A percentile compares a stretch with the other conserved stretches of the same genome.
Conservation (phyloP, 441 rosid species). For the Codiaeum variegatum region DNA sequence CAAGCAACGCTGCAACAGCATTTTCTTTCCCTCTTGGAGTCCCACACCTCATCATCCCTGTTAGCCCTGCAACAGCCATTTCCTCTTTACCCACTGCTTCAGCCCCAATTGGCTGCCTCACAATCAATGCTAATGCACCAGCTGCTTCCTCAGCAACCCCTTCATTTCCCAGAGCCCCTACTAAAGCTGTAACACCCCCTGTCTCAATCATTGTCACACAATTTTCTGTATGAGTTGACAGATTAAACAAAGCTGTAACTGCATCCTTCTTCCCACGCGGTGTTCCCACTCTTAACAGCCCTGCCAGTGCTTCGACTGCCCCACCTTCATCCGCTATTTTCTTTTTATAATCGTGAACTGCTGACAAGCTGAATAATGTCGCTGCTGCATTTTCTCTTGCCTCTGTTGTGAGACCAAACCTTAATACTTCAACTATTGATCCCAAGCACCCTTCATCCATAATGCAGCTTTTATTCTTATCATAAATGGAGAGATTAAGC, state of each 20-base stretch:
- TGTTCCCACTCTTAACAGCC: slow-evolving; percentile 62
- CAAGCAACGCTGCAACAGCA: slow-evolving; percentile 93
- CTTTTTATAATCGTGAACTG: slow-evolving; percentile 87
- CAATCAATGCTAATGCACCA: slow-evolving; percentile 75
- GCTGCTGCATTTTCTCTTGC: slow-evolving; percentile 94
- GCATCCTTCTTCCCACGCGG: slow-evolving; percentile 90
- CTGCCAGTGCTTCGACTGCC: slow-evolving; percentile 70
- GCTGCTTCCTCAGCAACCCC: slow-evolving; percentile 90
- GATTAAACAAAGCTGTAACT: slow-evolving; percentile 79
- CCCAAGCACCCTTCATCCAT: slow-evolving; percentile 80
- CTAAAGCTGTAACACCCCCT: slow-evolving; percentile 67
- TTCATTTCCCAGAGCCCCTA: slow-evolving; percentile 60
- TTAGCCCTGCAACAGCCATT: slow-evolving; percentile 53
- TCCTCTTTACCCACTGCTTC: slow-evolving; percentile 73
- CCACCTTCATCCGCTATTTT: slow-evolving; percentile 60
- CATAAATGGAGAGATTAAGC: slow-evolving; percentile 81
- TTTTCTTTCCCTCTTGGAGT: slow-evolving; percentile 90
- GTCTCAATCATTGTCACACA: slow-evolving; percentile 70
- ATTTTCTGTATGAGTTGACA: slow-evolving; percentile 80
- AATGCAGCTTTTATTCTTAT: slow-evolving; percentile 71
- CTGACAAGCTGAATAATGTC: slow-evolving; percentile 80
- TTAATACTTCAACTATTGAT: slow-evolving; percentile 65
- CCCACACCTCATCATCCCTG: slow-evolving; percentile 83
- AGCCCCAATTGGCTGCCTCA: slow-evolving; percentile 72
- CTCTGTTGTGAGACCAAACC: slow-evolving; percentile 67